Conservation (phyloP, 2,329 filamentous ascomycete species). For the Aspergillus quadrilineatus region DNA sequence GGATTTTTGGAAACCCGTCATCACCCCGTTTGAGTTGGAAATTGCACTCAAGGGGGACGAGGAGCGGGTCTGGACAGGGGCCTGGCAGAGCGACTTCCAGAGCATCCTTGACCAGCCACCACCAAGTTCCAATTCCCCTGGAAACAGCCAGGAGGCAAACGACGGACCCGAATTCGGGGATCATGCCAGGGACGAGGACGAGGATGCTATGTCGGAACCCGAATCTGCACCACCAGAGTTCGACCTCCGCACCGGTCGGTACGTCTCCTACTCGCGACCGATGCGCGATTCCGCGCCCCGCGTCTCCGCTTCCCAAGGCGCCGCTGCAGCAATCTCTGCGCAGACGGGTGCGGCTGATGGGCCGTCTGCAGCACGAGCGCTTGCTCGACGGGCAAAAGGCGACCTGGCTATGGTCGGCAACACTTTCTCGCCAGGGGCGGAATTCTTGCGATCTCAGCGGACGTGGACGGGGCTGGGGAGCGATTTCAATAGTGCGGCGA, state of each 20-base stretch:
- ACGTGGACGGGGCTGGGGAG: slow-evolving; percentile 92
- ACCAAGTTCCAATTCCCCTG: slow-evolving; percentile 10
- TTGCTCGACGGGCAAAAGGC: slow-evolving; percentile 65
- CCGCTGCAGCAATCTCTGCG: slow-evolving; percentile 9
- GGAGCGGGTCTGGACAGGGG: slow-evolving; percentile 77
- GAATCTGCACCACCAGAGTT: slow-evolving; percentile 77
- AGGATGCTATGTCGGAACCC: slow-evolving; percentile 64
- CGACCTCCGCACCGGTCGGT: slow-evolving; percentile 82
- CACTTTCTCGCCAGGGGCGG: slow-evolving; percentile 84
- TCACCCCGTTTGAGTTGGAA: slow-evolving; percentile 92
- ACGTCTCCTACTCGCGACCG: slow-evolving; percentile 68
- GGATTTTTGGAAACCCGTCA: slow-evolving; percentile 81
- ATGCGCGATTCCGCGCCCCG: slow-evolving; percentile 41
- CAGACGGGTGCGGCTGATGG: slow-evolving; percentile 20
- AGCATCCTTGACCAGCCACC: slow-evolving; percentile 53
- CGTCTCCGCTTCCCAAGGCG: slow-evolving; percentile 23
- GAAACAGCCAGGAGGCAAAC: slow-evolving; percentile 27
- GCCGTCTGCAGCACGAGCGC: slow-evolving; percentile 42
- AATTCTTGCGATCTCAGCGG: slow-evolving; percentile 75
- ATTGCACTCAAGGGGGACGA: slow-evolving; percentile 73
- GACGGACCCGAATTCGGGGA: slow-evolving; percentile 22
- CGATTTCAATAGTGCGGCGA: slow-evolving; percentile 59
- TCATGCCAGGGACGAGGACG: slow-evolving; percentile 51
- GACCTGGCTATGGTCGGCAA: slow-evolving; percentile 81
- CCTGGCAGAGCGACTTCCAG: slow-evolving; percentile 87